A percentile compares a stretch with the other conserved stretches of the same genome.
Conservation (phyloP, 2,329 filamentous ascomycete species). For the Pezicula radicicola region DNA sequence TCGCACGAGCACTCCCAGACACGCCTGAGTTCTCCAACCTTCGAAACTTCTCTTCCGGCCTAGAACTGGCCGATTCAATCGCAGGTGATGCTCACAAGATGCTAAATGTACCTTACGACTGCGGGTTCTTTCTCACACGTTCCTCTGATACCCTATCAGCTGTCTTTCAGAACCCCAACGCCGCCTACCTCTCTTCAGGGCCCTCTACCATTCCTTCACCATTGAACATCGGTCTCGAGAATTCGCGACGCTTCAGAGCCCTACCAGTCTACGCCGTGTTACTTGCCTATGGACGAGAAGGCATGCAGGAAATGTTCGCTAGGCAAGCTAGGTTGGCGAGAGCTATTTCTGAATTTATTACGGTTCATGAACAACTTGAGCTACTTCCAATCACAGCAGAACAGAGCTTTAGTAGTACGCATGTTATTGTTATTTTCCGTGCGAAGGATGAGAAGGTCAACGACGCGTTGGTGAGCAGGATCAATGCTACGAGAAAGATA, state of each 20-base stretch:
- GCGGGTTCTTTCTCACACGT: conserved; percentile 81
- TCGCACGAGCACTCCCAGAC: conserved; percentile 63
- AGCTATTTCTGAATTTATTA: conserved; percentile 61
- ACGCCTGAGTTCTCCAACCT: conserved; percentile 52
- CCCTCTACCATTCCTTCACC: conserved; percentile 65
- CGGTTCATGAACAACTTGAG: conserved; percentile 59
- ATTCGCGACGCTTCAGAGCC: conserved; percentile 86
- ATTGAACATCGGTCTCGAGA: conserved; percentile 83
- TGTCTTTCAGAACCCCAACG: conserved; percentile 81
- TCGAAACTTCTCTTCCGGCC: conserved; percentile 51
- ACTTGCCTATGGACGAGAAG: conserved; percentile 67
- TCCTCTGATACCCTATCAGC: conserved; percentile 53
- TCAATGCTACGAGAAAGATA: conserved; percentile 72
- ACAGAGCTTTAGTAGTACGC: conserved; percentile 39
- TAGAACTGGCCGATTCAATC: conserved; percentile 85
- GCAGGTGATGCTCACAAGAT: conserved; percentile 86
- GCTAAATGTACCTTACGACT: conserved; percentile 94
- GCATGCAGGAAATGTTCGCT: conserved; percentile 66
- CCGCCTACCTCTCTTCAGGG: conserved; percentile 66
- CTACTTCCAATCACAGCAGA: conserved; percentile 54
- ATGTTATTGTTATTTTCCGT: conserved; percentile 73
- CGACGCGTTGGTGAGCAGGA: conserved; percentile 59
- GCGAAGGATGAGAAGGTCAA: conserved; percentile 67
- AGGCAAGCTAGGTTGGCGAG: conserved; percentile 72
- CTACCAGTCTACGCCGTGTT: conserved; percentile 85